Conservation (phyloP, 1,284 basidiomycete genomes). For the Mycena citricolor region DNA sequence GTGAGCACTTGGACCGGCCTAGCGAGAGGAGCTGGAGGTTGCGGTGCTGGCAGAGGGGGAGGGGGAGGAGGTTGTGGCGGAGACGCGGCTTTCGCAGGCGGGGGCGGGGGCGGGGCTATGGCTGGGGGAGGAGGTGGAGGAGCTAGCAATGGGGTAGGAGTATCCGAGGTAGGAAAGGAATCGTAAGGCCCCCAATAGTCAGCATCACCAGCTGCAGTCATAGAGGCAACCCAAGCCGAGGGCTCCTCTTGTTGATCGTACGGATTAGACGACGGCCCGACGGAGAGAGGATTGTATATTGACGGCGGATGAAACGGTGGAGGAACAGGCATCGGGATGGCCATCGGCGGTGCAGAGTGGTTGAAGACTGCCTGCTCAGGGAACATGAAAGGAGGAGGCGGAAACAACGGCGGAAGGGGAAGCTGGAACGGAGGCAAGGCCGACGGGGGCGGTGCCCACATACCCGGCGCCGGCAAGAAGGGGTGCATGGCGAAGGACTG, state of each 20-base stretch:
- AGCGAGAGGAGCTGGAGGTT: constrained; percentile 20
- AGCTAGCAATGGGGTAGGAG: constrained; percentile 8
- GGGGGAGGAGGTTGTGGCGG: constrained; percentile 18
- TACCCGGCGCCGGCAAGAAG: constrained; percentile 16
- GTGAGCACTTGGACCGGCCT: constrained; percentile 7
- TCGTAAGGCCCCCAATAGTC: constrained; percentile 17
- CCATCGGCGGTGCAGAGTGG: too few species aligned
- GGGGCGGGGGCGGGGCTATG: constrained; percentile 2
- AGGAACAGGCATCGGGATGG: not conserved
- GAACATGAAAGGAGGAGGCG: not conserved
- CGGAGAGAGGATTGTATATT: not conserved
- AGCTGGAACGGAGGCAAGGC: constrained; percentile 6
- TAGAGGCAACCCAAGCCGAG: constrained; percentile 43
- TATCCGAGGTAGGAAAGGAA: constrained; percentile 11
- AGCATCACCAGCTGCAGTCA: constrained; percentile 35
- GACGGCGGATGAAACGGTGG: constrained; percentile 3
- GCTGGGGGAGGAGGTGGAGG: constrained; percentile 4
- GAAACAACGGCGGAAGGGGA: not conserved
- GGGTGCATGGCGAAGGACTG: constrained; percentile 17
- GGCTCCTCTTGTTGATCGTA: constrained; percentile 19
- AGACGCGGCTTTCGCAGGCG: constrained; percentile 1
- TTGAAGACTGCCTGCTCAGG: not conserved
- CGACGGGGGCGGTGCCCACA: constrained; percentile 20
- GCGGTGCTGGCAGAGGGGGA: constrained; percentile 18
- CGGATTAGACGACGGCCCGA: not conserved